Evolutionary conservation across 1,139 yeast genomes (phyloP), one percentile per base, ranked within the genome.

Genomic region (Candida sp.): DNA sequence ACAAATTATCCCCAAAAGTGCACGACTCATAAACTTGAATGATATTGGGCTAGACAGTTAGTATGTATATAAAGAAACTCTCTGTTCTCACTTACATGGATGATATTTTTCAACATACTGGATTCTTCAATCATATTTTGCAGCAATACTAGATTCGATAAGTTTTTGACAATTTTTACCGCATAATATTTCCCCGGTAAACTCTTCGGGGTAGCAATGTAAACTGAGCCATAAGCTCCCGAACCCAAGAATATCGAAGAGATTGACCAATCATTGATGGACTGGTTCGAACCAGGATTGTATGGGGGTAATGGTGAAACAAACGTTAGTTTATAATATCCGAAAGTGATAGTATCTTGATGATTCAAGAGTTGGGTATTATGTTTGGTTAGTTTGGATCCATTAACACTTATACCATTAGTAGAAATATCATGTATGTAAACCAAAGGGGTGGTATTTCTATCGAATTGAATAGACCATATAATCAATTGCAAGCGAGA

Each of bases 141-240:
- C 34, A 32, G 34, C 19, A 32, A 32, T 12, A 32, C 34, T 6
- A 32, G 19, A n/a, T 12, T 11, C 6, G 34, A 32, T 11, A 32
- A 60, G 30, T 66, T 52, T 35, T 56, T 63, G 8, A 79, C 69
- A 4, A 79, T 64, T 49, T 80, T 80, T 12, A 71, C 84, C 8
- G 81, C 91, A 68, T 61, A 80, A 44, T 65, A 53, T 25, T 55
- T 45, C 2, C 43, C 35, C 2, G 6, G 6, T 4, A 49, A 46
- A 3, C 25, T 27, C 7, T 49, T 47, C 5, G 57, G 58, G 23
- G 54, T 49, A 3, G 73, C 67, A 27, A 68, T 55, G 46, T 54
- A 57, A 1, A 68, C 86, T 37, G 73, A 70, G 1, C 87, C 87
- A 67, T 81, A 82, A 0, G 86, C 76, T 0, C 89, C 89, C 36